phyloP scores from a whole-genome alignment of 2,329 filamentous ascomycete genomes.

The Colletotrichum higginsianum region DNA sequence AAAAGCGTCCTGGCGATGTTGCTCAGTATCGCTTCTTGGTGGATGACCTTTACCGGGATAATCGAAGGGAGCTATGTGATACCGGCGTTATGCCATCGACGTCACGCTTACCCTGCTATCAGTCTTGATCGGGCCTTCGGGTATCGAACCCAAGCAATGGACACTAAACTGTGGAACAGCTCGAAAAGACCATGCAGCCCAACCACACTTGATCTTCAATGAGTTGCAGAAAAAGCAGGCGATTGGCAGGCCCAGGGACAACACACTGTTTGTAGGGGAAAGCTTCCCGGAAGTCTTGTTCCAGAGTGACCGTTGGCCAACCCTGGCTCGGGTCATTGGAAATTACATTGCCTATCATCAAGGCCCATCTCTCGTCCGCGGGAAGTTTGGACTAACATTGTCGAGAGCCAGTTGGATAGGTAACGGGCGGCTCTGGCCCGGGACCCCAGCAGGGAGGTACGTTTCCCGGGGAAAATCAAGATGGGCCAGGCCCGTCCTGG shows the following conservation, averaged over 20 bases:
- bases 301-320: no score
- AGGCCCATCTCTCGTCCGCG: background rate
- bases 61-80: no score
- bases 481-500: constrained; percentile 6
- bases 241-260: background rate
- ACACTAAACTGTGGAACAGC: constrained; percentile 6
- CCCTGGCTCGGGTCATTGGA: background rate
- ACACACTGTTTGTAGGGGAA: background rate
- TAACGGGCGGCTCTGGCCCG: background rate
- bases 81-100: no score
- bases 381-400: background rate
- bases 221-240: background rate
- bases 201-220: background rate
- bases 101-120: background rate
- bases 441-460: background rate
- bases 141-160: background rate
- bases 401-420: background rate
- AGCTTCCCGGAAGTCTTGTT: no score
- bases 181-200: background rate
- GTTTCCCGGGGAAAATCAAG: constrained; percentile 19
- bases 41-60: no score
- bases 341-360: background rate
- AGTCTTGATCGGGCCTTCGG: background rate
- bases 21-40: no score
- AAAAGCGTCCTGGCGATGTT: no score